A percentile compares a stretch with the other conserved stretches of the same genome.
Conservation (phyloP, 768 basidiomycete genomes). For the Lactarius trivialis region DNA sequence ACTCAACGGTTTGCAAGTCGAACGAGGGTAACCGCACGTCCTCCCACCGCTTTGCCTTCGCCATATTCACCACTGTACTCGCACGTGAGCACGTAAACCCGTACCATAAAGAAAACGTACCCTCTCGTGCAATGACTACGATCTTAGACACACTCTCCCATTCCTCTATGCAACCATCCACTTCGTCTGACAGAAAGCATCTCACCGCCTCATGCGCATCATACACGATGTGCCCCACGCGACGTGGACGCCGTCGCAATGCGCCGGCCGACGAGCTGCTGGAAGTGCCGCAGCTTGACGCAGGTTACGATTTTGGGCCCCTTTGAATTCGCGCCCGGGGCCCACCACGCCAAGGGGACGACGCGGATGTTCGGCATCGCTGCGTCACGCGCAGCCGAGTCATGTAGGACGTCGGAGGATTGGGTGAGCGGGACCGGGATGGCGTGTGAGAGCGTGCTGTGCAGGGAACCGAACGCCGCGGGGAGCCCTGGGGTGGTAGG, state of each 20-base stretch:
- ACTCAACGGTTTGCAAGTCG: too few species aligned
- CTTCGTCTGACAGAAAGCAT: slow-evolving; percentile 80
- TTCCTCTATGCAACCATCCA: slow-evolving; percentile 86
- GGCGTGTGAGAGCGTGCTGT: slow-evolving; percentile 72
- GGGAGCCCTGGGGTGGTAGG: slow-evolving; percentile 25
- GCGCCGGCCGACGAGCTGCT: too few species aligned
- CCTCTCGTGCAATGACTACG: slow-evolving; percentile 87
- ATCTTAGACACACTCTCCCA: slow-evolving; percentile 92
- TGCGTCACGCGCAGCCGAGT: slow-evolving; percentile 82
- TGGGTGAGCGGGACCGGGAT: slow-evolving; percentile 82
- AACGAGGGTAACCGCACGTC: slow-evolving; percentile 84
- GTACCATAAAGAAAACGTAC: too few species aligned
- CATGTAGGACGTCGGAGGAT: slow-evolving; percentile 75
- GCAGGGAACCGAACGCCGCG: slow-evolving; percentile 47
- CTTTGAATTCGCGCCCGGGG: too few species aligned
- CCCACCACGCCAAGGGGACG: too few species aligned
- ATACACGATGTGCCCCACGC: slow-evolving; percentile 85
- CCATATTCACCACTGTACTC: too few species aligned
- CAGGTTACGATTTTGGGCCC: too few species aligned
- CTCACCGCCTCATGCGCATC: slow-evolving; percentile 85
- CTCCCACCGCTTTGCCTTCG: slow-evolving; percentile 60
- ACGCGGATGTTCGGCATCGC: slow-evolving; percentile 93
- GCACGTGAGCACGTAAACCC: too few species aligned
- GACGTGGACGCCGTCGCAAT: too few species aligned
- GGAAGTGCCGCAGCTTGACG: too few species aligned